These are phyloP conservation scores for Priceomyces fermenticarens DNA, from an alignment of 805 yeast genomes.

Conservation along the genomic window DNA sequence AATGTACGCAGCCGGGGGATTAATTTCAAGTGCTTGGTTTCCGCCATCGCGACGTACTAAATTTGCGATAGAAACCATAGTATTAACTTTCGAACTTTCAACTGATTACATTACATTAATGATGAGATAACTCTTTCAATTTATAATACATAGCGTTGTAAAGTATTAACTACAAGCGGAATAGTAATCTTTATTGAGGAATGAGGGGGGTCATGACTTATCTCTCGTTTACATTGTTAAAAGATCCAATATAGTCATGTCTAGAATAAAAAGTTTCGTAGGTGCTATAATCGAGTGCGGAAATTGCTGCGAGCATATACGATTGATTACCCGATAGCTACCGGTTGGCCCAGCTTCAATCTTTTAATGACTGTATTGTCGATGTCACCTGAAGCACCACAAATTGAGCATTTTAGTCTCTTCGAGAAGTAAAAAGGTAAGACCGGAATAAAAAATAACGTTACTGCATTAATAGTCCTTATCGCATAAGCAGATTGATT, in stretches of 20 bases:
- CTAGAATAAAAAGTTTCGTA: too few species aligned
- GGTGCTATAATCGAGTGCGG: too few species aligned
- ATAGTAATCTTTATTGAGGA: too few species aligned
- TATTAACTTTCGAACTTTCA: too few species aligned
- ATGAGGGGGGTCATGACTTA: too few species aligned
- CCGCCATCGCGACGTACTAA: slow-evolving; percentile 13
- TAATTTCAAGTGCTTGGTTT: slow-evolving; percentile 41
- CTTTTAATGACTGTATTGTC: slow-evolving; percentile 19
- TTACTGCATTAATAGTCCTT: slow-evolving; percentile 50
- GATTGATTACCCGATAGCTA: slow-evolving; percentile 23
- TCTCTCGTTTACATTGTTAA: too few species aligned
- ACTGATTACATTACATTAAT: too few species aligned
- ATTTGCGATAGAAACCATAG: slow-evolving; percentile 5
- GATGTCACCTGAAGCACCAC: slow-evolving; percentile 41
- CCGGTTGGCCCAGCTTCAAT: slow-evolving; percentile 31
- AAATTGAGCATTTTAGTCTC: slow-evolving; percentile 48
- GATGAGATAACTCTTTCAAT: too few species aligned
- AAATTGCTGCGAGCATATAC: too few species aligned
- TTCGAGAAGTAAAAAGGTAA: slow-evolving; percentile 53
- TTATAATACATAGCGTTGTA: too few species aligned
- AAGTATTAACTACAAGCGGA: too few species aligned
- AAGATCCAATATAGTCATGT: too few species aligned
- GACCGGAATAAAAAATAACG: slow-evolving; percentile 53
- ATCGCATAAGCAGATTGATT: slow-evolving; percentile 52
- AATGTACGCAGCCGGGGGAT: slow-evolving; percentile 35